phyloP scores from a whole-genome alignment of 176 grass and related monocot species.

The Echinochloa phyllopogon region DNA sequence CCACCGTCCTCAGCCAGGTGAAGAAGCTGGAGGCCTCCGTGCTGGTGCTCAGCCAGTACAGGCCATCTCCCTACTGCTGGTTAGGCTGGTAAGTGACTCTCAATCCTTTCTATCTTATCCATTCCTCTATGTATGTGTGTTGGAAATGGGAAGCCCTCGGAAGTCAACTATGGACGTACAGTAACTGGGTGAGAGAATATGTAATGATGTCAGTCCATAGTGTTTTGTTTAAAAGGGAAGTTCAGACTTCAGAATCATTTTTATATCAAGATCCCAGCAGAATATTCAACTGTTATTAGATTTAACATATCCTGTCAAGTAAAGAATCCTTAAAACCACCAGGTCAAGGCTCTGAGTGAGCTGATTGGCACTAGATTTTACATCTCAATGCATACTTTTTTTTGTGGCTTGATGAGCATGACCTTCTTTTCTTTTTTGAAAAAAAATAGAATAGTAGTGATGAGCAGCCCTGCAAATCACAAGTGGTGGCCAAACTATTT shows the following conservation, averaged over 20 bases:
- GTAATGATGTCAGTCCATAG: slow-evolving; percentile 32
- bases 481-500: slow-evolving; percentile 10
- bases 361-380: slow-evolving; percentile 23
- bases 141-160: slow-evolving; percentile 31
- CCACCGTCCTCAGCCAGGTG: slow-evolving; percentile 77
- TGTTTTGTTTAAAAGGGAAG: slow-evolving; percentile 12
- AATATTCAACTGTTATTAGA: not conserved
- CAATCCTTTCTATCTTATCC: slow-evolving; percentile 11
- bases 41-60: slow-evolving; percentile 73
- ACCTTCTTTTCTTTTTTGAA: not conserved
- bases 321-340: not conserved
- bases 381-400: not conserved
- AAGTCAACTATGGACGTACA: slow-evolving; percentile 48
- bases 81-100: slow-evolving; percentile 53
- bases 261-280: slow-evolving; percentile 28
- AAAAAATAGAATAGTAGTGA: not conserved
- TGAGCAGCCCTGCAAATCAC: not conserved
- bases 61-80: slow-evolving; percentile 64
- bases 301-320: slow-evolving; percentile 25
- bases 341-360: slow-evolving; percentile 8
- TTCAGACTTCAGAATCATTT: slow-evolving; percentile 23
- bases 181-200: slow-evolving; percentile 27
- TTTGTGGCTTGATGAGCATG: too few species aligned
- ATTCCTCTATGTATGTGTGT: not conserved
- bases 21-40: slow-evolving; percentile 87